Conservation (phyloP, 441 rosid genomes). For the Pelargonium fulgidum region DNA sequence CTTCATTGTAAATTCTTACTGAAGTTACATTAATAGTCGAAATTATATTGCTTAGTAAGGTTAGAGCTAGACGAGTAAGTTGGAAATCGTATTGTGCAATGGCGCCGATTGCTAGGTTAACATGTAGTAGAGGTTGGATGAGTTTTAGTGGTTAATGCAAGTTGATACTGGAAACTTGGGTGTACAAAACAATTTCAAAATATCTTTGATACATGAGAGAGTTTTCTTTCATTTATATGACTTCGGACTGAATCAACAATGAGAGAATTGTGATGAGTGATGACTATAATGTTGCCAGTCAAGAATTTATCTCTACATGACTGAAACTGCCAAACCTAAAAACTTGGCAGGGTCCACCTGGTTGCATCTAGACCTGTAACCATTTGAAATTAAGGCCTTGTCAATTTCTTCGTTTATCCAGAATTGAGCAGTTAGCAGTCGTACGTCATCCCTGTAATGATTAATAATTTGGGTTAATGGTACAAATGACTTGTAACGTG, state of each 20-base stretch:
- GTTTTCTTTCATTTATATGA: no score
- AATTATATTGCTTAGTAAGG: background rate
- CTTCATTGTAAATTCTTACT: slow-evolving; percentile 9
- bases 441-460: background rate
- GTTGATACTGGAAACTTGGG: slow-evolving; percentile 7
- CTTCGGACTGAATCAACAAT: no score
- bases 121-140: background rate
- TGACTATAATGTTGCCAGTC: no score
- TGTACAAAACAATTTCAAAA: background rate
- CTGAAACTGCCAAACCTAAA: no score
- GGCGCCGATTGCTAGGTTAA: slow-evolving; percentile 21
- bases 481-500: background rate
- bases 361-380: background rate
- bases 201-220: background rate
- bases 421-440: background rate
- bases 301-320: no score
- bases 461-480: background rate
- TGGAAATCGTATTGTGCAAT: background rate
- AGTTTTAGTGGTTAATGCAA: slow-evolving; percentile 13
- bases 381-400: background rate
- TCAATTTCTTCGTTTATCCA: background rate
- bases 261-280: no score
- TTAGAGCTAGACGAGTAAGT: background rate
- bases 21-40: background rate
- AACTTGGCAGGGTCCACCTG: background rate